Base-by-base conservation (phyloP, 164 flowering plant species). In the Magnolia kwangsiensis region DNA sequence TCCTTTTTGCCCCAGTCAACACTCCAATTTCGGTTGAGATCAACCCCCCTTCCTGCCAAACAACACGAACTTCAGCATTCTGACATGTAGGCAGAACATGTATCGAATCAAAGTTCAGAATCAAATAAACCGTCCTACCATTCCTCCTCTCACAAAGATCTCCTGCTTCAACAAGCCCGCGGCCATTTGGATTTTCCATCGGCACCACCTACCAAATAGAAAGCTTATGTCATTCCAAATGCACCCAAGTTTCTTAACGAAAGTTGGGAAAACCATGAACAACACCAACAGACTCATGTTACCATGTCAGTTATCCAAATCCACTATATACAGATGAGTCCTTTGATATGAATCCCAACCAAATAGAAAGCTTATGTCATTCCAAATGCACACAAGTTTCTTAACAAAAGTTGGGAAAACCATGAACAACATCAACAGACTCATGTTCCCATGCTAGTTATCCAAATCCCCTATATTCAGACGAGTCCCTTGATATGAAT, bases 1-100 rank as follows among this genome's bases (percentile, higher is more conserved):
- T 96, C 99, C 82, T 96, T 96, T 81, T 91, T 96, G 51, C 99
- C 99, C 99, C 99, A 94, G 80, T 96, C 99, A 23, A 96, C 97
- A 81, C 98, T 89, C 99, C 99, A 96, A 78, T 96, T 96, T 51
- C 99, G 88, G 76, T 96, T 96, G 69, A 96, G 96, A 85, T 96
- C 99, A 81, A 96, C 99, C 79, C 99, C 99, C 82, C 99, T 90
- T 75, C 99, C 99, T 96, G 90, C 82, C 72, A 80, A 67, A 76
- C 67, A 76, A 76, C 27, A 67, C 50, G 69, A 83, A 75, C 11
- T 21, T 66, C 68, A 71, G 81, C 50, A 76, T 72, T 70, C 68
- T 51, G 55, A 51, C 64, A 55, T 31, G 11, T 29, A 21, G 21
- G 74, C 72, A 71, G 63, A 24, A 2, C 18, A 7, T 31, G 63